Base-by-base conservation (phyloP, 768 basidiomycete genomes). In the Calvatia gigantea region DNA sequence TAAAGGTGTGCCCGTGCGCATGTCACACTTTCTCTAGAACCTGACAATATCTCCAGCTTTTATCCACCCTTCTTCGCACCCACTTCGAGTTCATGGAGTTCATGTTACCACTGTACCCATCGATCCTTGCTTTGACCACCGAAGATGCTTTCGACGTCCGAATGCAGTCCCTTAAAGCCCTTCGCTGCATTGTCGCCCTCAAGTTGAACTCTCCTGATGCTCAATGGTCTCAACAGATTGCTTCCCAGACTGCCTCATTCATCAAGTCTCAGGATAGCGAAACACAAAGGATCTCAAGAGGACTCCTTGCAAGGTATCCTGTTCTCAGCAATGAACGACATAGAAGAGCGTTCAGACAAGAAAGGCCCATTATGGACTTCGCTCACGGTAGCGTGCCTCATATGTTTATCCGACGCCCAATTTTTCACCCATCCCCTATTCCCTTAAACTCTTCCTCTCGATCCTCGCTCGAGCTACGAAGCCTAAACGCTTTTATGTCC, bases 321-420 rank as follows among this genome's bases (percentile, higher is more conserved):
- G 43, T 51, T 64, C 23, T 52, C 58, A 4, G 59, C 63, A 37
- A 63, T 65, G 21, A 46, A 45, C 17, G 29, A 19, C 6, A 28
- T 23, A 5, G 60, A 60, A n/a, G 21, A 14, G 8, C 7, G 15
- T 29, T 46, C 44, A 45, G 27, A 37, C n/a, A 33, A n/a, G 23
- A 60, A 66, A 17, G 65, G 69, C 6, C 74, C 80, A 0, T 61
- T 71, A 19, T 81, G 81, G 81, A 75, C 76, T 2, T 57, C 78
- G 8, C 61, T 71, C 17, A 67, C 76, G 21, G 62, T 80, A 0
- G 73, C 79, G 0, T 79, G 75, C 23, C 64, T 84, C 54, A 72
- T 80, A 51, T 57, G 81, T 23, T 72, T 85, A 33, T 71, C 74
- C 43, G 81, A 78, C 48, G 61, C 65, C 23, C 62, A 67, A 1